These are phyloP conservation scores for Clarireedia homoeocarpa DNA, from an alignment of 2,329 filamentous ascomycete genomes.

Conservation along the genomic window DNA sequence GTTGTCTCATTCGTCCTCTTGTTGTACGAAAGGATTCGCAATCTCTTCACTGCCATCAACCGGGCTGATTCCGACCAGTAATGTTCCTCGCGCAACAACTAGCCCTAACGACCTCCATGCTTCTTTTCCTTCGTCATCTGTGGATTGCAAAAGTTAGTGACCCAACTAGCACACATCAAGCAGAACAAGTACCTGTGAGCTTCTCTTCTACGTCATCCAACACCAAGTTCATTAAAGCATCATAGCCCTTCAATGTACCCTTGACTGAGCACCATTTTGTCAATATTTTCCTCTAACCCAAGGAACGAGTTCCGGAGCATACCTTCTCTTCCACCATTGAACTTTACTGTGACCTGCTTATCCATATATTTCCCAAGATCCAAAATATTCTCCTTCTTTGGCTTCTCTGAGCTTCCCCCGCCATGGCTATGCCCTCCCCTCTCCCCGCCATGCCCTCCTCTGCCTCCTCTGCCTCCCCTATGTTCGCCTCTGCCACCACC, in stretches of 20 bases:
- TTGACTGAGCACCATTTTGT: conserved; percentile 49
- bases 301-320: conserved; percentile 22
- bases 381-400: conserved; percentile 98
- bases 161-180: neutral
- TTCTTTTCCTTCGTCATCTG: conserved; percentile 91
- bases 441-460: conserved; percentile 28
- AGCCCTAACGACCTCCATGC: conserved; percentile 59
- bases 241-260: conserved; percentile 88
- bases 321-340: conserved; percentile 92
- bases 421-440: conserved; percentile 39
- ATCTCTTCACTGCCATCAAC: conserved; percentile 95
- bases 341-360: conserved; percentile 91
- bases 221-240: conserved; percentile 96
- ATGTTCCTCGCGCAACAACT: conserved; percentile 82
- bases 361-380: conserved; percentile 96
- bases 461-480: conserved; percentile 21
- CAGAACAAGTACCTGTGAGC: conserved; percentile 60
- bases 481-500: conserved; percentile 12
- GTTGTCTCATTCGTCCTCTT: conserved; percentile 46
- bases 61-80: conserved; percentile 87
- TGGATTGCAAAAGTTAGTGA: neutral
- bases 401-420: conserved; percentile 54
- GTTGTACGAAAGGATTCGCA: conserved; percentile 80
- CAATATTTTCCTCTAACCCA: neutral
- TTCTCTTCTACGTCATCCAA: conserved; percentile 89